phyloP scores from a whole-genome alignment of 1,139 yeast genomes.

The Hyphopichia pseudoburtonii region DNA sequence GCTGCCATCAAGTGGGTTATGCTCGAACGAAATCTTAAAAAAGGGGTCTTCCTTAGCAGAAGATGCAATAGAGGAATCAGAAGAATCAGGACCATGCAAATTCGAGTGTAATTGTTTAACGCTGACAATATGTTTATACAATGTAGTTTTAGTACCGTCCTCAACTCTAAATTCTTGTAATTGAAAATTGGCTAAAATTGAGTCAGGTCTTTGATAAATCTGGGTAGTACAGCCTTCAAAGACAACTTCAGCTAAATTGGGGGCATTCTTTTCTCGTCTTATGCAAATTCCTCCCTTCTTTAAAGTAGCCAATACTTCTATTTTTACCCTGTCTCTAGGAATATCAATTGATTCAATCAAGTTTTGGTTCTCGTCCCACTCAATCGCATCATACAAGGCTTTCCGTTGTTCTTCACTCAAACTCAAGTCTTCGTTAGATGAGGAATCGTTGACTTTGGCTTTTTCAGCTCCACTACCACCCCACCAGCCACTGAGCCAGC shows the following conservation, averaged over 20 bases:
- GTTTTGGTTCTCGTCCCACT: conserved; percentile 72
- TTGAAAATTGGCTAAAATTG: conserved; percentile 69
- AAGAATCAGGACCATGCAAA: conserved; percentile 11
- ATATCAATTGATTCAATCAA: conserved; percentile 55
- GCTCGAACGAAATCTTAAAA: conserved; percentile 79
- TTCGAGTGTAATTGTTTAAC: conserved; percentile 62
- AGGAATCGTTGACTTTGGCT: conserved; percentile 16
- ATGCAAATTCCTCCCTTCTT: conserved; percentile 77
- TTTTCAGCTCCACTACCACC: conserved; percentile 19
- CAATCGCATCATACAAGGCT: conserved; percentile 92
- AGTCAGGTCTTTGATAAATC: conserved; percentile 75
- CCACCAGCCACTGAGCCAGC: conserved; percentile 70
- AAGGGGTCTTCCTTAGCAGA: conserved; percentile 53
- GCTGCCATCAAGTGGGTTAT: conserved; percentile 76
- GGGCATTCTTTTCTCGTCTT: conserved; percentile 33
- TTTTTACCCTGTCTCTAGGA: conserved; percentile 70
- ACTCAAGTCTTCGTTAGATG: conserved; percentile 36
- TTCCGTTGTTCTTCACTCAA: conserved; percentile 65
- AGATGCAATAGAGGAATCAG: conserved; percentile 11
- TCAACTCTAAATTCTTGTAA: conserved; percentile 81
- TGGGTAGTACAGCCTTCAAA: conserved; percentile 83
- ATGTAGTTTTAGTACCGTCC: conserved; percentile 74
- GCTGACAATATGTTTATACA: conserved; percentile 85
- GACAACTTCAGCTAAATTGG: conserved; percentile 69
- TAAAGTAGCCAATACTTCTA: conserved; percentile 67